Evolutionary conservation across 441 rosid genomes (phyloP).

Genomic region (Bocquillonia castaneifolia): DNA sequence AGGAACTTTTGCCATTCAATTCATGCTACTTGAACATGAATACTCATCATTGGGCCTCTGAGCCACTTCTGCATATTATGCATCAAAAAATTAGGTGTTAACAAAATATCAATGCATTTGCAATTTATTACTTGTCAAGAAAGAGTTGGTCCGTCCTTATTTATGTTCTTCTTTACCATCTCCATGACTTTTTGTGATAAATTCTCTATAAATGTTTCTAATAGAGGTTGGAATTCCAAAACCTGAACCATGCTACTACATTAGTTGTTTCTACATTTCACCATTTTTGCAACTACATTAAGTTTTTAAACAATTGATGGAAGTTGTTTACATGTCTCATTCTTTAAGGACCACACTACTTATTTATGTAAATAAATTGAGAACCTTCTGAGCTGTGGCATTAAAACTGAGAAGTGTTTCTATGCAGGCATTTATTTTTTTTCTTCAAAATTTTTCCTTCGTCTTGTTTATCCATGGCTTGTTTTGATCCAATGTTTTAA

Average conservation of each 20-base stretch:
- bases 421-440: slow-evolving; percentile 40
- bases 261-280: slow-evolving; percentile 24
- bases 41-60: too few species aligned
- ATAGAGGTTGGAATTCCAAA: slow-evolving; percentile 27
- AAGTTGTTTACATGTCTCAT: slow-evolving; percentile 49
- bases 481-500: slow-evolving; percentile 11
- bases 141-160: slow-evolving; percentile 15
- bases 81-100: too few species aligned
- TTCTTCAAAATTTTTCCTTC: slow-evolving; percentile 27
- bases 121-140: slow-evolving; percentile 1
- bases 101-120: too few species aligned
- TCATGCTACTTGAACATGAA: too few species aligned
- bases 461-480: slow-evolving; percentile 15
- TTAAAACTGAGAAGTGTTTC: slow-evolving; percentile 45
- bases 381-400: slow-evolving; percentile 36
- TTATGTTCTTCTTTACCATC: slow-evolving; percentile 28
- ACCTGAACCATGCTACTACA: slow-evolving; percentile 17
- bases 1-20: too few species aligned
- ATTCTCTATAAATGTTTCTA: slow-evolving; percentile 33
- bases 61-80: too few species aligned
- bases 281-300: slow-evolving; percentile 35
- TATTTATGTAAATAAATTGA: slow-evolving; percentile 39
- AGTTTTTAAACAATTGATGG: slow-evolving; percentile 50
- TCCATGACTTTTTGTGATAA: slow-evolving; percentile 30
- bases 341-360: slow-evolving; percentile 28